These are phyloP conservation scores for Malassezia brasiliensis DNA, from an alignment of 1,284 basidiomycete species.

Conservation along the genomic window DNA sequence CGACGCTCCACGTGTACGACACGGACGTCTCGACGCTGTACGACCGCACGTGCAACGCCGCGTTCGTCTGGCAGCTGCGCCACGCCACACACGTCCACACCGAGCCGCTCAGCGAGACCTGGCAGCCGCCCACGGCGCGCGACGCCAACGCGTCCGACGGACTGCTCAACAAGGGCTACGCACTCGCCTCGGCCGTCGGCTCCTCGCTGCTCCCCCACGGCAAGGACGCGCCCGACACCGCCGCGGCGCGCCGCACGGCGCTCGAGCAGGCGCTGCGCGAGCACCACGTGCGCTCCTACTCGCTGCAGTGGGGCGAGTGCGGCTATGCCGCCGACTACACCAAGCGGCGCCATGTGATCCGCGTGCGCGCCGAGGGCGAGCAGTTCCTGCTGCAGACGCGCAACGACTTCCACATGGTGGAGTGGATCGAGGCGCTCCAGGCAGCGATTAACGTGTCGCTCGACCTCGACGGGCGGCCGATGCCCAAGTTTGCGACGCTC, in stretches of 20 bases:
- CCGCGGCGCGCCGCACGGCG: not conserved
- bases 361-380: constrained; percentile 82
- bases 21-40: constrained; percentile 48
- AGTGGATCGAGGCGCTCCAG: constrained; percentile 95
- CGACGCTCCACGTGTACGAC: constrained; percentile 72
- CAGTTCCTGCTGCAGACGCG: constrained; percentile 89
- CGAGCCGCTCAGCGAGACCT: constrained; percentile 21
- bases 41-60: not conserved
- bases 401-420: constrained; percentile 73
- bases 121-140: constrained; percentile 8
- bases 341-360: constrained; percentile 89
- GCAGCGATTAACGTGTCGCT: constrained; percentile 83
- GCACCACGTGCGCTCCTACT: constrained; percentile 57
- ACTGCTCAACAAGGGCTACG: not conserved
- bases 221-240: not conserved
- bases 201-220: not conserved
- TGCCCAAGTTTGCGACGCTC: constrained; percentile 48
- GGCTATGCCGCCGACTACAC: constrained; percentile 89
- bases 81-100: constrained; percentile 35
- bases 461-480: constrained; percentile 73
- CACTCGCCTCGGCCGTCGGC: not conserved
- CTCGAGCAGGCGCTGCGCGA: constrained; percentile 17
- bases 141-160: not conserved
- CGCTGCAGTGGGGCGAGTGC: constrained; percentile 79
- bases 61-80: constrained; percentile 16